These are phyloP conservation scores for Trichoderma endophyticum DNA, from an alignment of 2,329 filamentous ascomycete genomes.

Conservation along the genomic window DNA sequence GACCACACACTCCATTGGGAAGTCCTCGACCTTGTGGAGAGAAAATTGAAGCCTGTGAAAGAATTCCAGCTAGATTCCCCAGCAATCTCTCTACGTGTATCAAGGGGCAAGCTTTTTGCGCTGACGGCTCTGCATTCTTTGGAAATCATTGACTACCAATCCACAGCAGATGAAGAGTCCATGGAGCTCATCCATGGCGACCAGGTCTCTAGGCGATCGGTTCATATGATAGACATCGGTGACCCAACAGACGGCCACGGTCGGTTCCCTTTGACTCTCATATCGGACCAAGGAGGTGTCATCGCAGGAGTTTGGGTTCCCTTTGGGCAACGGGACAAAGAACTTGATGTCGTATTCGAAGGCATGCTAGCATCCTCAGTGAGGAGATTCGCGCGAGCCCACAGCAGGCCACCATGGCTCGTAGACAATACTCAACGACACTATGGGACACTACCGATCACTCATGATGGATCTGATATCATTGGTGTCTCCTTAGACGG, in stretches of 20 bases:
- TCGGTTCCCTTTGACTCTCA: slow-evolving; percentile 42
- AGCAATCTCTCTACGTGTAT: slow-evolving; percentile 47
- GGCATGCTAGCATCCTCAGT: slow-evolving; percentile 56
- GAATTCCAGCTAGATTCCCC: slow-evolving; percentile 51
- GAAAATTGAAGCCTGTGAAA: slow-evolving; percentile 48
- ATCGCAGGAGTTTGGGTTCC: slow-evolving; percentile 52
- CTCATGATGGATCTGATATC: slow-evolving; percentile 47
- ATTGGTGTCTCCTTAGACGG: slow-evolving; percentile 69
- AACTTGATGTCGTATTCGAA: slow-evolving; percentile 51
- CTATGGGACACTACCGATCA: slow-evolving; percentile 44
- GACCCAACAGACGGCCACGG: slow-evolving; percentile 27
- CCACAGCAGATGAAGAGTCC: slow-evolving; percentile 30
- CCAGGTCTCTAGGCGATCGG: slow-evolving; percentile 40
- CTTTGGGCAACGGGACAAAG: slow-evolving; percentile 37
- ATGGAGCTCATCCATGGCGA: slow-evolving; percentile 47
- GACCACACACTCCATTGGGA: slow-evolving; percentile 55
- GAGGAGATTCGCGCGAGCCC: slow-evolving; percentile 52
- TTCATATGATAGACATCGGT: slow-evolving; percentile 47
- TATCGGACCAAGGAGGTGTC: slow-evolving; percentile 47
- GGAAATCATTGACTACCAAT: slow-evolving; percentile 50
- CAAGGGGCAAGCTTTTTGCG: slow-evolving; percentile 47
- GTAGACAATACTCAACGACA: slow-evolving; percentile 32
- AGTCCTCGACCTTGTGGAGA: slow-evolving; percentile 48
- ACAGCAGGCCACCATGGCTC: slow-evolving; percentile 53
- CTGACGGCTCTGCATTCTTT: slow-evolving; percentile 55